Base-by-base conservation (phyloP, 75 land plant genomes). In the Picea glauca region DNA sequence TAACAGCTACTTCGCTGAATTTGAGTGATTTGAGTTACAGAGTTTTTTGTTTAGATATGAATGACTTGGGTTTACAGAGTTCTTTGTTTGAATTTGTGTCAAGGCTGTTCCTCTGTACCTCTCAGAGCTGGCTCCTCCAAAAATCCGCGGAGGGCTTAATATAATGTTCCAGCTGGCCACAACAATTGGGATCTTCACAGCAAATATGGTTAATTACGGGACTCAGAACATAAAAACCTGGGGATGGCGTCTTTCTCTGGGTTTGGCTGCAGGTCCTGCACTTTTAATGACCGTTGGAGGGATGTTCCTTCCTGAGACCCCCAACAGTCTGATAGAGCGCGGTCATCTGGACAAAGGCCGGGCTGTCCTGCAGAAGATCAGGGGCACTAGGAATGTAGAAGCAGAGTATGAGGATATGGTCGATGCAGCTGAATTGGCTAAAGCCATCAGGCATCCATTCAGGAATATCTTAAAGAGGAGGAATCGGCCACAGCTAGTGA, bases 181-280 rank as follows among this genome's bases (percentile, higher is more conserved):
- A 13, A 93, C 95, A 4, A 78, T 89, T 0, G 98, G 98, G 56
- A 92, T 92, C 78, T 89, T 92, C 73, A 66, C 83, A 15, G 95
- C 98, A 67, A 94, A 93, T 83, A 81, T 94, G 84, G 72, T 94
- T 58, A 94, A 95, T 60, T 95, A 93, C 76, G 89, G 93, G 8
- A 88, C 89, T 4, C 75, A 81, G 33, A 87, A 89, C 76, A 76
- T 89, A 4, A 20, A 61, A 50, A 50, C 56, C 11, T 93, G 96
- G 96, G 98, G 98, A 7, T 95, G 98, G 98, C 83, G 98, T 35
- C 89, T 93, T 31, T 95, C 98, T 13, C 82, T 95, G 6, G 98
- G 93, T 23, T 78, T 89, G 11, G 98, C 93, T 4, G 93, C 91
- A 14, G 74, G 72, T 2, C 98, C 98, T 4, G 93, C 96, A 13